phyloP scores from a whole-genome alignment of 2,329 filamentous ascomycete genomes.

The Cladosporium velox region DNA sequence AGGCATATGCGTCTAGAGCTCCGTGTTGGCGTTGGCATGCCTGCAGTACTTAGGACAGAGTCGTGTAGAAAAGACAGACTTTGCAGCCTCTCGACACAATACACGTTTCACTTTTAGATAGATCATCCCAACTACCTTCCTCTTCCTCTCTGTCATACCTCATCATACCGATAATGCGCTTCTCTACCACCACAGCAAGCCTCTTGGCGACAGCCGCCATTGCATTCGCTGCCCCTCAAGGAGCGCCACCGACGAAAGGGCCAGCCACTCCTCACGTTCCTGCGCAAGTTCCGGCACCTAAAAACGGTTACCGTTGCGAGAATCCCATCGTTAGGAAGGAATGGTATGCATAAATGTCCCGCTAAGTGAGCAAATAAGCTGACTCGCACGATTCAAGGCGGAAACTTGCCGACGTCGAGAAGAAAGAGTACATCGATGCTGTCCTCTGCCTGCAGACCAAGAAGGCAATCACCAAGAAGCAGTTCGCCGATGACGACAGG shows the following conservation, averaged over 20 bases:
- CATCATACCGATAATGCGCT: not conserved
- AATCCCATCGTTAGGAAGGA: constrained; percentile 13
- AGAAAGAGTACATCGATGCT: constrained; percentile 29
- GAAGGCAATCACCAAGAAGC: constrained; percentile 25
- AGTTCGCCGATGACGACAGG: constrained; percentile 21
- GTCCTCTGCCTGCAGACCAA: constrained; percentile 30
- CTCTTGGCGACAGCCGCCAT: constrained; percentile 5
- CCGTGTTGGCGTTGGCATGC: not conserved
- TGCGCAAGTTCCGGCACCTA: not conserved
- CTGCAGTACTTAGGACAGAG: not conserved
- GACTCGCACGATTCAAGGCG: constrained; percentile 21
- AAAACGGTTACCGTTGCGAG: not conserved
- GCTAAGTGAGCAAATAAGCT: not conserved
- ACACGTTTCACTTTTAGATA: constrained; percentile 2
- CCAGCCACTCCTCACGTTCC: not conserved
- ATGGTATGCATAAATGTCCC: constrained; percentile 1
- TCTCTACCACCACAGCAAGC: not conserved
- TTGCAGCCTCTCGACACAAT: constrained; percentile 1
- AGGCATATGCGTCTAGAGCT: not conserved
- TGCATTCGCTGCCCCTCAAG: not conserved
- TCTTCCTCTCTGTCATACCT: not conserved
- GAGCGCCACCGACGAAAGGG: not conserved
- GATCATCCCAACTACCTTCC: not conserved
- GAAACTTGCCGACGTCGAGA: constrained; percentile 24
- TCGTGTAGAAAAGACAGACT: not conserved